A percentile compares a stretch with the other conserved stretches of the same genome.
These are phyloP conservation scores for Haematococcus lacustris DNA, from an alignment of 139 green algal genomes.

Conservation along the genomic window DNA sequence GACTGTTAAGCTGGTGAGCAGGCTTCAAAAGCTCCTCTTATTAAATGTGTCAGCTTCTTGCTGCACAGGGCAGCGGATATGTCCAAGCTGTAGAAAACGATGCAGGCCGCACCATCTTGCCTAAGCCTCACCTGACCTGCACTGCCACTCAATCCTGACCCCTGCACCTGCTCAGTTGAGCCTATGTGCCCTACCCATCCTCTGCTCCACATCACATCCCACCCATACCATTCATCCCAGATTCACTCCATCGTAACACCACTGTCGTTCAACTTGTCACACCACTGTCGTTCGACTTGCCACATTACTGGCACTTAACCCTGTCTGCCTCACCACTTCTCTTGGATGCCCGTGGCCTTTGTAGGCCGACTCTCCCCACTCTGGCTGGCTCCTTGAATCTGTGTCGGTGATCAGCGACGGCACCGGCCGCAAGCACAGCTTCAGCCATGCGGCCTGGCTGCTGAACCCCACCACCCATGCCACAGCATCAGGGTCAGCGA, in stretches of 20 bases:
- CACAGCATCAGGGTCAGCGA: no score
- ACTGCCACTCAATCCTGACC: neutral
- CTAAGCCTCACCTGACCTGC: neutral
- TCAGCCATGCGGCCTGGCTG: slow-evolving; percentile 5
- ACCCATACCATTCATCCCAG: no score
- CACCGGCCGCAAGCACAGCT: neutral
- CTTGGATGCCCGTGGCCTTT: neutral
- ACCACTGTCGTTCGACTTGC: no score
- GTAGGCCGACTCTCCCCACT: neutral
- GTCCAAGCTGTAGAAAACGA: no score
- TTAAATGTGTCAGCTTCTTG: neutral
- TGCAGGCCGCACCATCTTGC: neutral
- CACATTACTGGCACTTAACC: neutral
- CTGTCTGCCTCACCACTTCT: neutral
- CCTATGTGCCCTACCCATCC: neutral
- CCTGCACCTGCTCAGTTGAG: neutral
- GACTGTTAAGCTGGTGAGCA: neutral
- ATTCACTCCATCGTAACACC: neutral
- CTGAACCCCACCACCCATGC: no score
- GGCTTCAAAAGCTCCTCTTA: neutral
- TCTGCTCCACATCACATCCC: neutral
- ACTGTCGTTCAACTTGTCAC: no score
- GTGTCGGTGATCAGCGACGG: neutral
- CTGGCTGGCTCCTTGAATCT: slow-evolving; percentile 3
- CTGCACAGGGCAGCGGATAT: neutral